These are phyloP conservation scores for Dactylellina sp. DNA, from an alignment of 2,329 filamentous ascomycete species.

Conservation along the genomic window DNA sequence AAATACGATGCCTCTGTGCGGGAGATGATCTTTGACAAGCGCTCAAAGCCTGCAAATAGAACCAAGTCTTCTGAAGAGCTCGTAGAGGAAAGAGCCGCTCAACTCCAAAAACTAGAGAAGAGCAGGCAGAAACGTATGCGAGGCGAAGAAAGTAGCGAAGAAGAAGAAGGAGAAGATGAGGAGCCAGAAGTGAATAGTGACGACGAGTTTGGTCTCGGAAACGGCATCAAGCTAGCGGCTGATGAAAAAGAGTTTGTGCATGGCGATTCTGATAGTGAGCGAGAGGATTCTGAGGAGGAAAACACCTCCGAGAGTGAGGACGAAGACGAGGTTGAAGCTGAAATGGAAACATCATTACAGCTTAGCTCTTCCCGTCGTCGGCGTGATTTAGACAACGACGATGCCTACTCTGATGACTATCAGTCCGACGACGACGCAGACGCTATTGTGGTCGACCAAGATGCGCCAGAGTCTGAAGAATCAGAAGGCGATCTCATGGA, in stretches of 20 bases:
- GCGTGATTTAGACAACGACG: slow-evolving; percentile 72
- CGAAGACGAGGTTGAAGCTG: slow-evolving; percentile 69
- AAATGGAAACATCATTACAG: slow-evolving; percentile 68
- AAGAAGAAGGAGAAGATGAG: slow-evolving; percentile 71
- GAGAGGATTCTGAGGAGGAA: slow-evolving; percentile 50
- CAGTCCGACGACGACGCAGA: slow-evolving; percentile 64
- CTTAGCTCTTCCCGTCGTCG: slow-evolving; percentile 63
- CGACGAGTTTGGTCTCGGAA: slow-evolving; percentile 72
- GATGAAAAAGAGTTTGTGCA: slow-evolving; percentile 65
- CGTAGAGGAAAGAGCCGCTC: slow-evolving; percentile 79
- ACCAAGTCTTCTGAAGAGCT: slow-evolving; percentile 93
- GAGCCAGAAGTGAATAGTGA: slow-evolving; percentile 65
- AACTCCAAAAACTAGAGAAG: slow-evolving; percentile 83
- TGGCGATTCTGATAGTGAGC: slow-evolving; percentile 42
- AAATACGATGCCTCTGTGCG: slow-evolving; percentile 88
- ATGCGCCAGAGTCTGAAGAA: slow-evolving; percentile 72
- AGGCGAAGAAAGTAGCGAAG: slow-evolving; percentile 78
- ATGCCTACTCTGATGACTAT: slow-evolving; percentile 69
- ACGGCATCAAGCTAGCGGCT: slow-evolving; percentile 66
- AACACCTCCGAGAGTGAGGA: slow-evolving; percentile 60
- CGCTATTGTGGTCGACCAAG: slow-evolving; percentile 64
- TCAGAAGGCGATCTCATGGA: slow-evolving; percentile 76
- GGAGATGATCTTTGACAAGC: slow-evolving; percentile 83
- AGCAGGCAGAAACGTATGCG: slow-evolving; percentile 87
- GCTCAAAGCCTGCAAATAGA: slow-evolving; percentile 84